These are phyloP conservation scores for Pilasporangium apinafurcum DNA, from an alignment of 352 stramenopile species.

Conservation along the genomic window DNA sequence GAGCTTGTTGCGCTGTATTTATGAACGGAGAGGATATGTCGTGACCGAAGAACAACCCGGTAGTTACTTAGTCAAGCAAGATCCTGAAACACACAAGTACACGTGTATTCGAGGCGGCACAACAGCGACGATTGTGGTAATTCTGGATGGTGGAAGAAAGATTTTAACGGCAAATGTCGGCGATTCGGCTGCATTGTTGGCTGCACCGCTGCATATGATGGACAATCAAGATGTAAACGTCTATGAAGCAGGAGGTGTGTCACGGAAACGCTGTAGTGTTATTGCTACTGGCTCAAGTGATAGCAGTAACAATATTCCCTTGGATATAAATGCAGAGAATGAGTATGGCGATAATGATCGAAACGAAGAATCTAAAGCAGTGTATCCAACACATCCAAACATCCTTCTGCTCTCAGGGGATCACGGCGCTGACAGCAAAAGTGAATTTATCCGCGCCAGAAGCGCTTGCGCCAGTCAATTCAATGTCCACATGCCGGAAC, in stretches of 20 bases:
- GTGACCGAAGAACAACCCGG: conserved; percentile 51
- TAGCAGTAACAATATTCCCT: neutral
- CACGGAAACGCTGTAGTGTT: neutral
- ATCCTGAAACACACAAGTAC: conserved; percentile 18
- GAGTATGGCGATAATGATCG: conserved; percentile 7
- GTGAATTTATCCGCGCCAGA: conserved; percentile 68
- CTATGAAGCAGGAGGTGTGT: neutral
- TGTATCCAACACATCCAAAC: too few species aligned
- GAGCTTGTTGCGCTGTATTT: conserved; percentile 49
- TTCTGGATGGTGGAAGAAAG: conserved; percentile 59
- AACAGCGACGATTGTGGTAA: conserved; percentile 75
- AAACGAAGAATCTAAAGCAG: too few species aligned
- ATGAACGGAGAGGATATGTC: conserved; percentile 45
- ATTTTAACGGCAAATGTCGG: conserved; percentile 82
- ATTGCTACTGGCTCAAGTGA: too few species aligned
- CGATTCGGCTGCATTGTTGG: conserved; percentile 58
- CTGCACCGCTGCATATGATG: conserved; percentile 13
- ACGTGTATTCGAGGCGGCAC: conserved; percentile 87
- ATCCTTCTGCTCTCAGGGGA: conserved; percentile 73
- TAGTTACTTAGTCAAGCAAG: conserved; percentile 56
- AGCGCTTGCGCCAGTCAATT: conserved; percentile 17
- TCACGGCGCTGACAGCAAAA: conserved; percentile 69
- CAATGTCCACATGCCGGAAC: conserved; percentile 31
- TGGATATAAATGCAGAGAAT: conserved; percentile 5
- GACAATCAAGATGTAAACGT: conserved; percentile 15